Evolutionary conservation across 768 basidiomycete genomes (phyloP), one percentile per base, ranked within the genome.

Genomic region (Hygrophorus russula): DNA sequence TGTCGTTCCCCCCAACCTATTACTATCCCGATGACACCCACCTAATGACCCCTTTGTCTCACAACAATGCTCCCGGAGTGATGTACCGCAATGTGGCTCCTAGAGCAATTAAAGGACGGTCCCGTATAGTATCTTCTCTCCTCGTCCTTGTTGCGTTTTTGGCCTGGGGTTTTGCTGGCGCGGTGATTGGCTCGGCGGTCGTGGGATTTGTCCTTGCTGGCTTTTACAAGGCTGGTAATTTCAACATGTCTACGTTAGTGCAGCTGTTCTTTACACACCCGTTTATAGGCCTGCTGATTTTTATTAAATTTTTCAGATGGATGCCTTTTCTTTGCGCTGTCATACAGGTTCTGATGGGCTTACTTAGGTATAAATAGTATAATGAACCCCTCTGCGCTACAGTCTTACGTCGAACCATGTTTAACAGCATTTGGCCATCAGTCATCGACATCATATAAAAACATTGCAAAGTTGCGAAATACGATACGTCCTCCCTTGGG

Each of bases 231-330:
- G 62, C 71, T 0, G 71, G 56, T 12, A 51, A 63, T 36, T 73
- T 68, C 37, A 63, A 69, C 42, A 70, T 76, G 68, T 74, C 71
- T 15, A 73, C 73, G 67, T 73, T 51, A 32, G 68, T 56, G 15
- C n/a, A 27, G 39, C 4, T 30, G 19, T 47, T 36, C 35, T 44
- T 30, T 27, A 40, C 14, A 38, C 12, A 36, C 30, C 39, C 18
- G 32, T 19, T 18, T 20, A 27, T 3, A 19, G 18, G 5, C 12
- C n/a, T 17, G 4, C 13, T 7, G 13, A 41, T 14, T 19, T 12
- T 33, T 10, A 4, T 15, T 14, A 12, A 28, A 15, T 15, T 18
- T 19, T 29, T 24, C 47, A 71, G 68, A 28, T 72, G 69, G 70
- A 65, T 70, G 39, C 70, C 70, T 1, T 68, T 71, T 44, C 45